Evolutionary conservation across 352 stramenopile species (phyloP).

Genomic region (Globisporangium paddicum): DNA sequence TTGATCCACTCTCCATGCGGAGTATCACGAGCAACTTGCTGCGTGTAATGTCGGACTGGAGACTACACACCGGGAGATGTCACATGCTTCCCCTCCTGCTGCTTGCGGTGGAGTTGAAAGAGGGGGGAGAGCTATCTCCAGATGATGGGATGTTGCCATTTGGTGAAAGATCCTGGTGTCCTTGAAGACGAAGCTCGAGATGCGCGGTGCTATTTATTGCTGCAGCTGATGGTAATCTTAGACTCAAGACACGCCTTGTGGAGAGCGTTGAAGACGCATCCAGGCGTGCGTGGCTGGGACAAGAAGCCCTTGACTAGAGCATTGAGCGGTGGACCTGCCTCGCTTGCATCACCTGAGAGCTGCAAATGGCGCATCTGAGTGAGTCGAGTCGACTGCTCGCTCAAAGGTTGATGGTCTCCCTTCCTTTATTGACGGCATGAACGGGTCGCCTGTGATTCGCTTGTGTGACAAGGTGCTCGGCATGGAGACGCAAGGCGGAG

Average conservation of each 20-base stretch:
- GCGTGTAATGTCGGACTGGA: neutral
- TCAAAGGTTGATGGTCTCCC: neutral
- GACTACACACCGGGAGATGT: neutral
- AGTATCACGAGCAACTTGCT: neutral
- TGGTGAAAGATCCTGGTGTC: neutral
- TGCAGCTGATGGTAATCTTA: neutral
- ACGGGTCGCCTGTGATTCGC: neutral
- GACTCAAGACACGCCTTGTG: neutral
- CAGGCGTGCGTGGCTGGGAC: neutral
- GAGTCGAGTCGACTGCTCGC: neutral
- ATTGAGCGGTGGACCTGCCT: neutral
- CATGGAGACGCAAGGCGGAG: slow-evolving; percentile 49
- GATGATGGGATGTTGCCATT: neutral
- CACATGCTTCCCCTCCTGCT: neutral
- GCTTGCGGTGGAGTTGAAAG: neutral
- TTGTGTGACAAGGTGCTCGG: slow-evolving; percentile 32
- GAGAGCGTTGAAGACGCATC: neutral
- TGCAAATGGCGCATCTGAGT: slow-evolving; percentile 4
- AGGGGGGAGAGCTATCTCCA: neutral
- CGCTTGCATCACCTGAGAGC: neutral
- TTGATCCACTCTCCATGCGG: neutral
- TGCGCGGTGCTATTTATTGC: neutral
- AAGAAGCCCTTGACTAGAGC: neutral
- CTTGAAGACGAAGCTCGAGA: neutral
- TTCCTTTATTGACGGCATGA: neutral